These are phyloP conservation scores for Mycena galopus DNA, from an alignment of 768 basidiomycete species.

Conservation along the genomic window DNA sequence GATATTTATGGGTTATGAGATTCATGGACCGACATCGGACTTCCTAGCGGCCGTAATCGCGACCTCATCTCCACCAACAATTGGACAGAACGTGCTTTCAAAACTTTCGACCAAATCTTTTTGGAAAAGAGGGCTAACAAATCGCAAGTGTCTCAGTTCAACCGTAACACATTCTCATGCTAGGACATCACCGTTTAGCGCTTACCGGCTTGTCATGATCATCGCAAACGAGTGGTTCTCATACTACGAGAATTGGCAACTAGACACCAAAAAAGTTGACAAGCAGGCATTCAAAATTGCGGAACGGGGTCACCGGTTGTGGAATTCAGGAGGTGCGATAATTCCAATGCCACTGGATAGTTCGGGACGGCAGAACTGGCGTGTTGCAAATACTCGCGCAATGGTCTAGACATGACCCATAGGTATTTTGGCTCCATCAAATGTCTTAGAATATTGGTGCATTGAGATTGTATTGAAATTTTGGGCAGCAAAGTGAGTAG, in stretches of 20 bases:
- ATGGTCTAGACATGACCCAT: neutral
- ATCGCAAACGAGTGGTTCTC: conserved; percentile 29
- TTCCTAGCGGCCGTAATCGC: conserved; percentile 24
- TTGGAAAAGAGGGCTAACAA: conserved; percentile 31
- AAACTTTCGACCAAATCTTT: conserved; percentile 35
- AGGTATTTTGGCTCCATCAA: neutral
- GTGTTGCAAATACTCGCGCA: neutral
- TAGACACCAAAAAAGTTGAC: conserved; percentile 4
- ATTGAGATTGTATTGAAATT: too few relatives aligned
- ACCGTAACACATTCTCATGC: neutral
- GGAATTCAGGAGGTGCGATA: neutral
- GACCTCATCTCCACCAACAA: conserved; percentile 33
- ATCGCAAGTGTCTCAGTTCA: conserved; percentile 1
- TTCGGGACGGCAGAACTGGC: neutral
- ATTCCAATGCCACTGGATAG: neutral
- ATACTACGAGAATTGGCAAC: conserved; percentile 25
- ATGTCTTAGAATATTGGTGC: too few relatives aligned
- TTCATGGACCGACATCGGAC: conserved; percentile 31
- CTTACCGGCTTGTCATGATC: conserved; percentile 24
- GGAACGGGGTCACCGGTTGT: conserved; percentile 11
- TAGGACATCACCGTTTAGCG: neutral
- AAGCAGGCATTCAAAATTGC: conserved; percentile 13
- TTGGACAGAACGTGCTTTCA: conserved; percentile 34
- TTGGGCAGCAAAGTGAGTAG: too few relatives aligned
- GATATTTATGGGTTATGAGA: neutral